Evolutionary conservation across 768 basidiomycete species (phyloP).

Genomic region (Scleroderma citrinum): DNA sequence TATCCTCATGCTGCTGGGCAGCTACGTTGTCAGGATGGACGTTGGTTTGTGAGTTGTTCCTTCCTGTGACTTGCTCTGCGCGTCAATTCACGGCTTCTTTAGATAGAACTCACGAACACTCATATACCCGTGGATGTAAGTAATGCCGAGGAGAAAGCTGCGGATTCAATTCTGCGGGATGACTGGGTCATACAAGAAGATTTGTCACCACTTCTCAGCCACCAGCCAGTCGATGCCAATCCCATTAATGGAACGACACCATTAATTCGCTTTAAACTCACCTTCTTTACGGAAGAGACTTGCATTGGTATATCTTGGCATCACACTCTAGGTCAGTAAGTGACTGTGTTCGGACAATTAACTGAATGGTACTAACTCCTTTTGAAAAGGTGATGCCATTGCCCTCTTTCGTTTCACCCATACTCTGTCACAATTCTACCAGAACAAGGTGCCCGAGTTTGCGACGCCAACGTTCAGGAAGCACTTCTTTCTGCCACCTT

Average conservation of each 20-base stretch:
- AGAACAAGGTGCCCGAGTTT: conserved; percentile 8
- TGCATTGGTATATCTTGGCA: conserved; percentile 31
- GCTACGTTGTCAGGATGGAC: conserved; percentile 7
- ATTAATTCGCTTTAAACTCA: conserved; percentile 25
- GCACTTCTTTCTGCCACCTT: conserved; percentile 14
- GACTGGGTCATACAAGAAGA: conserved; percentile 25
- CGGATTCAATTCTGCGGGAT: conserved; percentile 10
- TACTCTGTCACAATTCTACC: conserved; percentile 25
- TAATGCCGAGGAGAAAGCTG: neutral
- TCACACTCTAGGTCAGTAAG: conserved; percentile 25
- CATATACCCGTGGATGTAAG: too few species aligned
- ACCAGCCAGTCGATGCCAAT: conserved; percentile 8
- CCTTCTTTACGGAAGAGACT: conserved; percentile 18
- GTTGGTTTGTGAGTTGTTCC: conserved; percentile 16
- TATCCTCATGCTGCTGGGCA: conserved; percentile 23
- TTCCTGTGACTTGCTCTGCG: conserved; percentile 7
- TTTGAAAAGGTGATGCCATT: conserved; percentile 22
- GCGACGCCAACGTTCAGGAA: conserved; percentile 22
- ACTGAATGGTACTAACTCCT: neutral
- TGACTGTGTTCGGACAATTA: neutral
- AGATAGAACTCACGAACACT: too few species aligned
- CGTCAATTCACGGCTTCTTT: too few species aligned
- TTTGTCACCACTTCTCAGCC: conserved; percentile 13
- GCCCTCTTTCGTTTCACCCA: conserved; percentile 26
- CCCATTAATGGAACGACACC: conserved; percentile 14